A percentile compares a stretch with the other conserved stretches of the same genome.
These are phyloP conservation scores for Yamadazyma philogaea DNA, from an alignment of 805 yeast genomes.

Conservation along the genomic window DNA sequence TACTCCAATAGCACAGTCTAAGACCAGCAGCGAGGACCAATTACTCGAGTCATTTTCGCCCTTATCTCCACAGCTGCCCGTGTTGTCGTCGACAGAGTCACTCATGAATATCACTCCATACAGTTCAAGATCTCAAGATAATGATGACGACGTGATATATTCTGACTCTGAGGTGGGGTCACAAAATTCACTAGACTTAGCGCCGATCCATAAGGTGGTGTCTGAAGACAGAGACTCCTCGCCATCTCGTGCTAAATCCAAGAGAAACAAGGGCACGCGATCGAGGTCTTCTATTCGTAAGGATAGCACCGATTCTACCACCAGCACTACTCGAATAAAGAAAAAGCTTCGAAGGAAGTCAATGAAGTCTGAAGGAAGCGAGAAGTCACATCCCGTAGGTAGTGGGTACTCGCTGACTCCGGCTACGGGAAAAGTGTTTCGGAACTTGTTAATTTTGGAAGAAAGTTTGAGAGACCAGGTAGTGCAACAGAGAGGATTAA, in stretches of 20 bases:
- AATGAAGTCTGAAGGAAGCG: constrained; percentile 22
- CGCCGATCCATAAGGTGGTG: neutral
- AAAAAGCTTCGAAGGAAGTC: constrained; percentile 26
- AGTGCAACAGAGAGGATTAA: constrained; percentile 60
- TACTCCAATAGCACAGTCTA: constrained; percentile 11
- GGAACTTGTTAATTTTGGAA: constrained; percentile 80
- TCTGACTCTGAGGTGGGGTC: constrained; percentile 37
- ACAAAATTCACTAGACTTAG: constrained; percentile 26
- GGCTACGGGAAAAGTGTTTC: constrained; percentile 69
- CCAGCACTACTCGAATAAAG: constrained; percentile 22
- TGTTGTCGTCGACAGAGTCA: constrained; percentile 19
- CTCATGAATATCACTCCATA: constrained; percentile 22
- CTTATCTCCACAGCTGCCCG: constrained; percentile 21
- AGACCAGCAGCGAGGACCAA: neutral
- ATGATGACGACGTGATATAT: constrained; percentile 32
- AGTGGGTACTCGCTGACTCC: constrained; percentile 35
- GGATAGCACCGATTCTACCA: constrained; percentile 12
- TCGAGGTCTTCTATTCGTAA: constrained; percentile 13
- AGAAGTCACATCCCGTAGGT: constrained; percentile 21
- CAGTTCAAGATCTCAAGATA: constrained; percentile 13
- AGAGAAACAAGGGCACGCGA: constrained; percentile 13
- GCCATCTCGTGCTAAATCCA: constrained; percentile 8
- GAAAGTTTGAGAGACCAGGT: constrained; percentile 83
- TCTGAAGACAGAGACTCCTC: constrained; percentile 5
- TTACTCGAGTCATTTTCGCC: constrained; percentile 11